Evolutionary conservation across 495 filamentous ascomycete genomes (phyloP).

Genomic region (Lasiosphaeriaceae sp.): DNA sequence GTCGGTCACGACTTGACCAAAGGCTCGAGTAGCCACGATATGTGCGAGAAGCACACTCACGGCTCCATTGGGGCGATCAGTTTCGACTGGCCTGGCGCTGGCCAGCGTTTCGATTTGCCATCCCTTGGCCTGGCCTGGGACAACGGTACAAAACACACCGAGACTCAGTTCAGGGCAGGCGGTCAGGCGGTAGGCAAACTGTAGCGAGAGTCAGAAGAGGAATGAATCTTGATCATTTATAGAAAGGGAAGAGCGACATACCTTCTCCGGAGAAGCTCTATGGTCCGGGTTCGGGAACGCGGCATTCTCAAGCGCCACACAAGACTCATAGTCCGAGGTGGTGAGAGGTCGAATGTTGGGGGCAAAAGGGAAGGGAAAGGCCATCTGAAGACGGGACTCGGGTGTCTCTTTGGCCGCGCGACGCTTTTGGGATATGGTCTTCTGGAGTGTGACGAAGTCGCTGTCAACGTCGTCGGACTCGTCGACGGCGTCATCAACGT

Average conservation of each 20-base stretch:
- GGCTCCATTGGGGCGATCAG: slow-evolving; percentile 41
- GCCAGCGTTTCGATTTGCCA: slow-evolving; percentile 46
- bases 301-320: slow-evolving; percentile 68
- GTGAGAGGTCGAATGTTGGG: slow-evolving; percentile 71
- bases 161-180: slow-evolving; percentile 74
- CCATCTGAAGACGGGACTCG: slow-evolving; percentile 21
- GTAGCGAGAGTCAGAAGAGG: slow-evolving; percentile 1
- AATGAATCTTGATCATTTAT: slow-evolving; percentile 1
- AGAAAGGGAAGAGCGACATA: slow-evolving; percentile 30
- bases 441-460: slow-evolving; percentile 29
- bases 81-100: slow-evolving; percentile 44
- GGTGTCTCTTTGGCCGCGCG: slow-evolving; percentile 27
- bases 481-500: slow-evolving; percentile 25
- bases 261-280: slow-evolving; percentile 76
- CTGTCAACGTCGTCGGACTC: slow-evolving; percentile 33
- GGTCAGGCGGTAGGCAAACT: slow-evolving; percentile 81
- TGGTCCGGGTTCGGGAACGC: slow-evolving; percentile 67
- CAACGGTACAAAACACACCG: slow-evolving; percentile 69
- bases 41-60: slow-evolving; percentile 73
- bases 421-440: slow-evolving; percentile 25
- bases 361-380: slow-evolving; percentile 29
- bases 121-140: slow-evolving; percentile 40
- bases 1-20: slow-evolving; percentile 62
- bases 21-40: slow-evolving; percentile 69
- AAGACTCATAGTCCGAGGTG: slow-evolving; percentile 70